Base-by-base conservation (phyloP, 2,329 filamentous ascomycete genomes). In the Colletotrichum euphorbiae region DNA sequence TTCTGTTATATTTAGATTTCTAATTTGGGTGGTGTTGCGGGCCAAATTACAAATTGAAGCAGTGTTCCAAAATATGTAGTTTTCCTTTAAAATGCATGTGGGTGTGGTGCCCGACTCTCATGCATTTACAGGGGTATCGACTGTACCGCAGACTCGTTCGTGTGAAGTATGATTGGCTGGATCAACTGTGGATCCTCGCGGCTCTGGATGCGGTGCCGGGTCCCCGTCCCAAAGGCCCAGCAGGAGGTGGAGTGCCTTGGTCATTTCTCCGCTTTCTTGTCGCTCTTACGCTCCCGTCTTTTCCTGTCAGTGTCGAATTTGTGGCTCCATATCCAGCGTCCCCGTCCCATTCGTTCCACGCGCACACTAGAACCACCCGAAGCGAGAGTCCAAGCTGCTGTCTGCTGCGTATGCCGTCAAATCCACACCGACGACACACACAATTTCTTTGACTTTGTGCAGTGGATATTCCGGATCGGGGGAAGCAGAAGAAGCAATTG, bases 281-380 rank as follows among this genome's bases (percentile, higher is more conserved):
- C 54, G 54, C 38, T n/a, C n/a, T n/a, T n/a, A n/a, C n/a, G n/a
- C n/a, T 61, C 43, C 54, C 17, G 8, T 55, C 19, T 6, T n/a
- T 33, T 36, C 55, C 36, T 46, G 33, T n/a, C 54, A 57, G 54
- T 15, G 15, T 57, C 12, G 38, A 3, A 24, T 12, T 21, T n/a
- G n/a, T n/a, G n/a, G 40, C 17, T 33, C 38, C 54, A 51, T n/a
- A 40, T 46, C 42, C 55, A 31, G 38, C 12, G 24, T 28, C n/a
- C 55, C 43, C 42, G 28, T 59, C 46, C 55, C 40, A 58, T 28
- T 24, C 42, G 28, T 59, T 58, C 55, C 40, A 58, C 28, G 40
- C 42, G 43, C 33, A 48, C 57, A 50, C 43, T 60, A 60, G 56
- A 61, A 51, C 57, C 57, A 46, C 38, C 57, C 45, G 21, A 61